Conservation (phyloP, 805 yeast genomes). For the Debaryomyces tyrocola region DNA sequence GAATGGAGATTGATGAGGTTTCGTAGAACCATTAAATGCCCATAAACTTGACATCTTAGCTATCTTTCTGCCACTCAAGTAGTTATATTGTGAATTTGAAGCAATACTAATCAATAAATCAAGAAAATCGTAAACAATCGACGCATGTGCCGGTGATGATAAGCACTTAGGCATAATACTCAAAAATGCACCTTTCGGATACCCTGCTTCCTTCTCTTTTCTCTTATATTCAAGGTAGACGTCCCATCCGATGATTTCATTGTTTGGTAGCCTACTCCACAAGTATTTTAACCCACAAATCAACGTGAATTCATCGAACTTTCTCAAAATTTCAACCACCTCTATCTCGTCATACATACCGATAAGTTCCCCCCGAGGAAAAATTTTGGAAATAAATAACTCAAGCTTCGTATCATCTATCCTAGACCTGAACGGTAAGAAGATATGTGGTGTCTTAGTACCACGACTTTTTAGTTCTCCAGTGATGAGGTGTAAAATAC, state of each 20-base stretch:
- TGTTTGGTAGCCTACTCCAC: constrained; percentile 83
- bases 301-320: constrained; percentile 64
- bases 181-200: constrained; percentile 71
- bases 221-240: constrained; percentile 69
- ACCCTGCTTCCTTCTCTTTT: constrained; percentile 63
- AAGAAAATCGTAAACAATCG: constrained; percentile 83
- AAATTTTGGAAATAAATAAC: constrained; percentile 53
- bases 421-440: constrained; percentile 76
- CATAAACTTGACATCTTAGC: constrained; percentile 82
- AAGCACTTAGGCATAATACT: constrained; percentile 83
- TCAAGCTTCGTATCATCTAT: constrained; percentile 61
- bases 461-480: constrained; percentile 70
- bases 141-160: constrained; percentile 82
- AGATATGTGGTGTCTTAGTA: constrained; percentile 66
- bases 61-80: constrained; percentile 76
- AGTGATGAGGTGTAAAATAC: constrained; percentile 68
- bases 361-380: constrained; percentile 56
- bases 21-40: constrained; percentile 65
- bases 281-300: constrained; percentile 75
- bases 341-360: constrained; percentile 30
- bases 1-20: constrained; percentile 29
- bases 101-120: constrained; percentile 77
- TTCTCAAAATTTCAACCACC: constrained; percentile 43
- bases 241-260: constrained; percentile 84
- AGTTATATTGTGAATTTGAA: constrained; percentile 74